Conservation (phyloP, 345 rosid genomes). For the Linum lewisii region DNA sequence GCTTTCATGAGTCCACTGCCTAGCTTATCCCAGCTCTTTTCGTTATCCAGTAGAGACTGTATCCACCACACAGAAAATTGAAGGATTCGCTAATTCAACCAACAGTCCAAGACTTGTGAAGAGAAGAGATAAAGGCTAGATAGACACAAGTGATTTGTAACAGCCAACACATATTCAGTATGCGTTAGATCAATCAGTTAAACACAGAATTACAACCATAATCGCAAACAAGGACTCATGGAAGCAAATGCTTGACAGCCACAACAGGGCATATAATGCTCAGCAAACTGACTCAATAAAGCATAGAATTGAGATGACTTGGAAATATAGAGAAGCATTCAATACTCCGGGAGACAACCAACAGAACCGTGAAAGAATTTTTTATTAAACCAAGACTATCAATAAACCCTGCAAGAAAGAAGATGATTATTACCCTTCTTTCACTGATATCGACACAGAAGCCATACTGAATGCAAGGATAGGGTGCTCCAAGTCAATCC, state of each 20-base stretch:
- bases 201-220: too few relatives aligned
- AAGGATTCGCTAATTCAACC: not conserved
- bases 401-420: not conserved
- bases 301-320: not conserved
- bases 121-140: not conserved
- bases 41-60: conserved; percentile 85
- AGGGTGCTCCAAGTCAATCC: conserved; percentile 75
- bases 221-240: too few relatives aligned
- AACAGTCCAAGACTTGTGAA: not conserved
- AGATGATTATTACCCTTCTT: conserved; percentile 61
- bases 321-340: not conserved
- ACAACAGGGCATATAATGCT: too few relatives aligned
- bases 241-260: too few relatives aligned
- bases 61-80: not conserved
- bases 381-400: not conserved
- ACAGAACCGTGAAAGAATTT: not conserved
- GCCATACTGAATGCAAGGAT: conserved; percentile 66
- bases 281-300: too few relatives aligned
- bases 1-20: conserved; percentile 97
- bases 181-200: not conserved
- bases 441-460: conserved; percentile 65
- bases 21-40: conserved; percentile 74
- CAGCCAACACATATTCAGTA: not conserved
- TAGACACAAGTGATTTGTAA: not conserved
- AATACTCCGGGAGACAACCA: not conserved